phyloP scores from a whole-genome alignment of 139 green algal genomes.

The Astrephomene gubernaculifera region DNA sequence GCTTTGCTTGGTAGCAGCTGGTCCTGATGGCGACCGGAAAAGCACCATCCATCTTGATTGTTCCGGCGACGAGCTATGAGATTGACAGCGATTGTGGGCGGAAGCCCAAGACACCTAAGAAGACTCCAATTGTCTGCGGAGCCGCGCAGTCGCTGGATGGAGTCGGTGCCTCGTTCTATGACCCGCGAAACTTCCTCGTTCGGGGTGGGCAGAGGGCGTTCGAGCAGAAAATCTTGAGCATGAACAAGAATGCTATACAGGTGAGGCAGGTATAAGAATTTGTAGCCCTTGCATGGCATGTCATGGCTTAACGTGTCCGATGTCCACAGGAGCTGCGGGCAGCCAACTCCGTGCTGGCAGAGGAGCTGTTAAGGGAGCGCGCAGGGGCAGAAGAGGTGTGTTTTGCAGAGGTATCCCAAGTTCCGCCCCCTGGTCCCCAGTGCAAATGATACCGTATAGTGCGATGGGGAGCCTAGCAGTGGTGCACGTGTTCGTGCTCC shows the following conservation, averaged over 20 bases:
- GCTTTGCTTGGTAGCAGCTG: too few relatives aligned
- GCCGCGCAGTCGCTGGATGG: not conserved
- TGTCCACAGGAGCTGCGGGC: constrained; percentile 23
- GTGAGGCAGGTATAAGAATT: not conserved
- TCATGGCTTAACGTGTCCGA: not conserved
- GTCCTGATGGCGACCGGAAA: too few relatives aligned
- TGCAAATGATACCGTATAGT: too few relatives aligned
- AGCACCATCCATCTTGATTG: constrained; percentile 21
- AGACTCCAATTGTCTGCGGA: not conserved
- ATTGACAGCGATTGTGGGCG: not conserved
- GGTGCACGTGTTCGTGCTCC: too few relatives aligned
- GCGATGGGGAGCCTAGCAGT: too few relatives aligned
- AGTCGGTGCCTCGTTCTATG: not conserved
- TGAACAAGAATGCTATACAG: constrained; percentile 35
- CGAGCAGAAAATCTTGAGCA: constrained; percentile 37
- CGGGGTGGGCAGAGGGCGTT: constrained; percentile 21
- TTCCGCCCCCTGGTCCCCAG: too few relatives aligned
- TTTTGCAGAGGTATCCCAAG: too few relatives aligned
- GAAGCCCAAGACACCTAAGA: constrained; percentile 32
- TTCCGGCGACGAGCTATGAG: constrained; percentile 31
- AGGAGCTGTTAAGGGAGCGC: constrained; percentile 36
- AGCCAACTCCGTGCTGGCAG: constrained; percentile 21
- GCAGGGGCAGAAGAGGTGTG: constrained; percentile 21
- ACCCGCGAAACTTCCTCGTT: constrained; percentile 35
- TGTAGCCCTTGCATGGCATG: not conserved